These are phyloP conservation scores for Zygosaccharomyces sapae DNA, from an alignment of 1,139 yeast genomes.

Conservation along the genomic window DNA sequence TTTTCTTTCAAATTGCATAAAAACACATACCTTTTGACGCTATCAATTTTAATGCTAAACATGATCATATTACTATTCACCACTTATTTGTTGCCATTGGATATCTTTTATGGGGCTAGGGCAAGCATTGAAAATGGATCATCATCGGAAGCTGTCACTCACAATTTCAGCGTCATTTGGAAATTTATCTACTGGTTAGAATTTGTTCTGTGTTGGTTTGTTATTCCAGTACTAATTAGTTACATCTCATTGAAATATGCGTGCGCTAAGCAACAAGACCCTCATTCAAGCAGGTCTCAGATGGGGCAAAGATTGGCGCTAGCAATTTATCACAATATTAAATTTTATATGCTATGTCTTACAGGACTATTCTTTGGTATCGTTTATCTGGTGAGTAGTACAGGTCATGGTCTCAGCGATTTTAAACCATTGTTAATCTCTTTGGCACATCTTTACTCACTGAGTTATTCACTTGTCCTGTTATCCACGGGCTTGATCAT, in stretches of 20 bases:
- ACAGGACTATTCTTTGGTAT: slow-evolving; percentile 25
- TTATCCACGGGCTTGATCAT: slow-evolving; percentile 31
- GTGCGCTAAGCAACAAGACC: slow-evolving; percentile 10
- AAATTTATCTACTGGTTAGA: slow-evolving; percentile 31
- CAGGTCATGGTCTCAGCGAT: slow-evolving; percentile 26
- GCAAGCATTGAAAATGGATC: slow-evolving; percentile 4
- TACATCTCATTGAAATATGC: slow-evolving; percentile 30
- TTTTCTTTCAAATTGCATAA: slow-evolving; percentile 31
- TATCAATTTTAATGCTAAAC: slow-evolving; percentile 23
- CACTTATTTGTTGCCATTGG: slow-evolving; percentile 31
- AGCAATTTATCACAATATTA: slow-evolving; percentile 29
- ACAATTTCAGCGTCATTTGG: slow-evolving; percentile 26
- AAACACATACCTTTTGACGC: slow-evolving; percentile 24
- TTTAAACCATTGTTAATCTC: slow-evolving; percentile 33
- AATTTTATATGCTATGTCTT: slow-evolving; percentile 30
- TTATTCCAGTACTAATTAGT: slow-evolving; percentile 33
- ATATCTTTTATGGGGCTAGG: slow-evolving; percentile 25
- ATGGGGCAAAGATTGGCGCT: slow-evolving; percentile 19
- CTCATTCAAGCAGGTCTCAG: slow-evolving; percentile 10
- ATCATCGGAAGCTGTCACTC: slow-evolving; percentile 3
- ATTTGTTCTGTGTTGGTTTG: slow-evolving; percentile 33
- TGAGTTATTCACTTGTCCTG: slow-evolving; percentile 30
- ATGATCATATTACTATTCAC: slow-evolving; percentile 29
- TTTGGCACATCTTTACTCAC: slow-evolving; percentile 33
- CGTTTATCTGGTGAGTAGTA: slow-evolving; percentile 27